Conservation (phyloP, 805 yeast species). For the Candida golubevii region DNA sequence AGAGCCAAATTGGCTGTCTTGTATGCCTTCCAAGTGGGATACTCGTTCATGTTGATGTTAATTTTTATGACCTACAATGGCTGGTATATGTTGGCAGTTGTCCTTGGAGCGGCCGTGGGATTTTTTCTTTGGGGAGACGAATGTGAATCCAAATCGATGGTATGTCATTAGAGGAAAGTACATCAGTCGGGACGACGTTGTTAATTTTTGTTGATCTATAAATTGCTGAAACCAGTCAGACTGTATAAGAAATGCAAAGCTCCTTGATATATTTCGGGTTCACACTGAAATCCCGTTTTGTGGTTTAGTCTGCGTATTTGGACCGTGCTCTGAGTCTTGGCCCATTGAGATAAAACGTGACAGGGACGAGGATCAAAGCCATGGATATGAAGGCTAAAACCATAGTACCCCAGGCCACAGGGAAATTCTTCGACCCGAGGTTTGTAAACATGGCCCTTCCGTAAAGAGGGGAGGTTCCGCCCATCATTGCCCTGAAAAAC, state of each 20-base stretch:
- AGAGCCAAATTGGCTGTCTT: conserved; percentile 36
- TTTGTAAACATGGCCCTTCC: conserved; percentile 10
- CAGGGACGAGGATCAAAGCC: conserved; percentile 45
- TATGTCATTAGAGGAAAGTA: conserved; percentile 29
- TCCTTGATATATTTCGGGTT: too few relatives aligned
- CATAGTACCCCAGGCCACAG: conserved; percentile 13
- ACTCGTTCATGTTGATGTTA: conserved; percentile 70
- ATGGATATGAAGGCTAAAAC: conserved; percentile 4
- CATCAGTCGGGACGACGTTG: not conserved
- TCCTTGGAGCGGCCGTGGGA: conserved; percentile 68
- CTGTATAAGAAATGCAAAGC: not conserved
- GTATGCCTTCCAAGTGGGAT: conserved; percentile 65
- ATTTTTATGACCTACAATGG: conserved; percentile 86
- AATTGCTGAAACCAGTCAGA: conserved; percentile 2
- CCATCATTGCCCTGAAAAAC: conserved; percentile 11
- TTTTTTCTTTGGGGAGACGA: conserved; percentile 52
- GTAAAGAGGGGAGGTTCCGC: conserved; percentile 14
- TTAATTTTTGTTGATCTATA: not conserved
- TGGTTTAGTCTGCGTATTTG: conserved; percentile 23
- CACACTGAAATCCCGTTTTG: not conserved
- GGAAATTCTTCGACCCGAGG: conserved; percentile 5
- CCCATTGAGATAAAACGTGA: conserved; percentile 41
- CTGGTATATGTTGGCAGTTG: conserved; percentile 75
- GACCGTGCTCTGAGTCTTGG: conserved; percentile 43
- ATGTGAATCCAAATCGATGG: conserved; percentile 20